A percentile compares a stretch with the other conserved stretches of the same genome.
phyloP scores from a whole-genome alignment of 1,284 basidiomycete genomes.

The Pterulicium gracile region DNA sequence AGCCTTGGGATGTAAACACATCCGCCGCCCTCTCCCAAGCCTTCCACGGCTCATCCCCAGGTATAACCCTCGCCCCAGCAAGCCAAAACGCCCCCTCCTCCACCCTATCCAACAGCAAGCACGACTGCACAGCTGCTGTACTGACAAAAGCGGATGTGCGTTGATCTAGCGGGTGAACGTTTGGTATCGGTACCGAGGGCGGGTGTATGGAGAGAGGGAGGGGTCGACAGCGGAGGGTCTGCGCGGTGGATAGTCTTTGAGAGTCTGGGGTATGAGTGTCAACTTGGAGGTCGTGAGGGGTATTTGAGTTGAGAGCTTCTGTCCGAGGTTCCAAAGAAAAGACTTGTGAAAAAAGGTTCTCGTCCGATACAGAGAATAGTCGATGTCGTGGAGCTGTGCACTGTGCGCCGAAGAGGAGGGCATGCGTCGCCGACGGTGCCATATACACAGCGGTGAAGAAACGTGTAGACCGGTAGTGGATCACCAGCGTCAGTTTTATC shows the following conservation, averaged over 20 bases:
- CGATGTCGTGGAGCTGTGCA: no score
- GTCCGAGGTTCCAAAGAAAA: no score
- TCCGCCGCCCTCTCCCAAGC: slow-evolving; percentile 28
- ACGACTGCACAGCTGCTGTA: background rate
- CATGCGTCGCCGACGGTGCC: slow-evolving; percentile 15
- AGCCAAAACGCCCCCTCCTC: slow-evolving; percentile 27
- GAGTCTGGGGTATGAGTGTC: no score
- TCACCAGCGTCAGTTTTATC: slow-evolving; percentile 19
- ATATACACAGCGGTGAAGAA: slow-evolving; percentile 37
- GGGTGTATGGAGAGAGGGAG: slow-evolving; percentile 12
- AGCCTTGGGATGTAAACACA: no score
- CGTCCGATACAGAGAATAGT: slow-evolving; percentile 24
- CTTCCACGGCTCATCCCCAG: slow-evolving; percentile 39
- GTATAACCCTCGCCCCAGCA: slow-evolving; percentile 28
- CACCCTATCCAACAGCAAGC: slow-evolving; percentile 14
- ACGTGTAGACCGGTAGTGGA: slow-evolving; percentile 40
- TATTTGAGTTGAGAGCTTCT: no score
- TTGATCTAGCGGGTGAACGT: slow-evolving; percentile 18
- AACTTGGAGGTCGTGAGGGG: no score
- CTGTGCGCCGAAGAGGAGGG: slow-evolving; percentile 16
- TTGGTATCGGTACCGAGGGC: slow-evolving; percentile 13
- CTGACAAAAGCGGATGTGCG: slow-evolving; percentile 9
- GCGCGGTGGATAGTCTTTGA: background rate
- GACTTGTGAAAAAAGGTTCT: slow-evolving; percentile 24
- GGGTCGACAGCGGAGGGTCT: slow-evolving; percentile 9